phyloP scores from a whole-genome alignment of 306 rosid species.

The Pachyrhizus erosus region DNA sequence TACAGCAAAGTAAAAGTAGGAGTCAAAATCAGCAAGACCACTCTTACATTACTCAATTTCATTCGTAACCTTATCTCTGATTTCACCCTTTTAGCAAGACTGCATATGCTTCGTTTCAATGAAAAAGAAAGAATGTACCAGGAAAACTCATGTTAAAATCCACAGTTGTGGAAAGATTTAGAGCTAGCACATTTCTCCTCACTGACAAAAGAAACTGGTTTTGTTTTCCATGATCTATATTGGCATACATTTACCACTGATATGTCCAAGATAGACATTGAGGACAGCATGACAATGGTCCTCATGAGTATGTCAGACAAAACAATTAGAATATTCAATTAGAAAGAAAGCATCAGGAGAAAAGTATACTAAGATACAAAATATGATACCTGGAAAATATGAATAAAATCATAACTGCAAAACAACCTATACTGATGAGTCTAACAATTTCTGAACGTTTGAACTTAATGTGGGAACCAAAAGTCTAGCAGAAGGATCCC shows the following conservation, averaged over 20 bases:
- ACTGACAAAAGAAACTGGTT: neutral
- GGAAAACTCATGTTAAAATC: neutral
- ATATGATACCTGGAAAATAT: constrained; percentile 21
- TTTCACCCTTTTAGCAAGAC: neutral
- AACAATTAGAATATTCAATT: constrained; percentile 35
- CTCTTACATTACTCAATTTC: neutral
- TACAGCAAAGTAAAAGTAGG: neutral
- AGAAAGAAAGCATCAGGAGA: neutral
- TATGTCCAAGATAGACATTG: constrained; percentile 23
- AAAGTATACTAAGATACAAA: constrained; percentile 25
- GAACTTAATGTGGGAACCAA: constrained; percentile 44
- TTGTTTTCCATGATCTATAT: neutral
- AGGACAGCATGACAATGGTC: constrained; percentile 44
- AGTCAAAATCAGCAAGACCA: neutral
- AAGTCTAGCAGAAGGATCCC: too few species aligned
- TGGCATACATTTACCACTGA: neutral
- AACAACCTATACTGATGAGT: constrained; percentile 44
- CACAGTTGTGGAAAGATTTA: neutral
- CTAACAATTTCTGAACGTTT: constrained; percentile 47
- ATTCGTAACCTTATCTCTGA: neutral
- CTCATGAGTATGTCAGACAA: constrained; percentile 43
- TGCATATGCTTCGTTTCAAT: neutral
- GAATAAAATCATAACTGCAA: constrained; percentile 37
- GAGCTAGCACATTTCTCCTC: neutral
- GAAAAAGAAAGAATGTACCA: neutral